Evolutionary conservation across 768 basidiomycete genomes (phyloP), one percentile per base, ranked within the genome.

Genomic region (Mycena albidolilacea): DNA sequence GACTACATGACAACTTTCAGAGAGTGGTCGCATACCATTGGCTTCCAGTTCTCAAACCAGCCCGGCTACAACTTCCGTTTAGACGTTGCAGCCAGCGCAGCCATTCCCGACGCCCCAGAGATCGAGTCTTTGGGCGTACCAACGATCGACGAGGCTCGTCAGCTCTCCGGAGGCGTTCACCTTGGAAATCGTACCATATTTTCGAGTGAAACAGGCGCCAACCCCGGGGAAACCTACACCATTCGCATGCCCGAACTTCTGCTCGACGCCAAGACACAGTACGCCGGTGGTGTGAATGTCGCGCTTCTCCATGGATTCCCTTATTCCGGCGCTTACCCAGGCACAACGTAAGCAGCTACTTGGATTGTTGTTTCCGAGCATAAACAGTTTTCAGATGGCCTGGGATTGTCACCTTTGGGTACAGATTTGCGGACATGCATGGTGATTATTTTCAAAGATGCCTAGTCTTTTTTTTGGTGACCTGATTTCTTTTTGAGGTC

Each of bases 31-130:
- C 67, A 61, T 21, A 69, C 67, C 2, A n/a, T 75, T 15, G 75
- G 75, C 2, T 72, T 75, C 64, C 10, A 71, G 7, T 75, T 69
- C 46, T 75, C 75, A 0, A 75, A 72, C 60, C 75, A 75, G 50
- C 75, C 75, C 11, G 75, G 46, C 9, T 75, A 75, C 59, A 75
- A 75, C 41, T 75, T 75, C 64, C 71, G 59, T 14, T n/a, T 75
- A n/a, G 75, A 75, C 23, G 65, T 69, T 12, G 71, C 75, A 19
- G 75, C 75, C 5, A 69, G 67, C 58, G 71, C 74, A 10, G 74
- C 75, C 44, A 44, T 72, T 19, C 71, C 75, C 15, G 75, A 75
- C 60, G 63, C 75, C 14, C 75, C 75, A 8, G 75, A 75, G 54
- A 75, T 75, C 38, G 75, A 75, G 58, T 72, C 75, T 1, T 37